Evolutionary conservation across 2,329 filamentous ascomycete species (phyloP), one percentile per base, ranked within the genome.

Genomic region (Cordyceps javanica): DNA sequence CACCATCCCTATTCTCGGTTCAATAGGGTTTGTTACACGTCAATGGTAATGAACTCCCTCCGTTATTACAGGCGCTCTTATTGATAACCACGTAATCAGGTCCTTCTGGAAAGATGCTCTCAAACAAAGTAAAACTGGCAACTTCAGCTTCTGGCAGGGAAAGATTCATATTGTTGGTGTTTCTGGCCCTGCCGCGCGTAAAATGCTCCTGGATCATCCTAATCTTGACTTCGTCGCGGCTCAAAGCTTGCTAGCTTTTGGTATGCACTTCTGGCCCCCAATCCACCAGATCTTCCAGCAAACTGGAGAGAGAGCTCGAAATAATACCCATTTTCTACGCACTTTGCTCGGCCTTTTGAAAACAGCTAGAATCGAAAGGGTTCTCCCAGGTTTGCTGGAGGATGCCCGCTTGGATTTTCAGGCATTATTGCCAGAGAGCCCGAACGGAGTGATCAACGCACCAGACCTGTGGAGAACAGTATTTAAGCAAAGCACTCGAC

Each of bases 111-210:
- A 46, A 21, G 32, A 39, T 5, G 36, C 51, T 13, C 21, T 41
- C 4, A 14, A 14, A 7, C 28, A 46, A 14, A 51, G 58, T 21
- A 58, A 28, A 25, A 61, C 54, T 6, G 60, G 60, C 2, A 34
- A 60, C 8, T 61, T 61, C 45, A 61, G 60, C 41, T 61, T 60
- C 25, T 61, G 60, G 60, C 44, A 52, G 10, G 60, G 60, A 21
- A 60, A 56, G 11, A 25, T 32, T 21, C 60, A 61, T 34, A 26
- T 61, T n/a, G 58, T 61, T 13, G 60, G 54, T 8, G 42, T 61
- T 5, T 44, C 60, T 2, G 58, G 60, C 30, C 38, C 26, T 10
- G 60, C 58, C 25, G 58, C 32, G 8, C 60, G 60, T 14, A 60
- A 60, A 34, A n/a, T 58, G n/a, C 58, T 56, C 34, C 36, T 58